These are phyloP conservation scores for Blepharisma japonicum DNA, from an alignment of 73 alveolate genomes.

Conservation along the genomic window DNA sequence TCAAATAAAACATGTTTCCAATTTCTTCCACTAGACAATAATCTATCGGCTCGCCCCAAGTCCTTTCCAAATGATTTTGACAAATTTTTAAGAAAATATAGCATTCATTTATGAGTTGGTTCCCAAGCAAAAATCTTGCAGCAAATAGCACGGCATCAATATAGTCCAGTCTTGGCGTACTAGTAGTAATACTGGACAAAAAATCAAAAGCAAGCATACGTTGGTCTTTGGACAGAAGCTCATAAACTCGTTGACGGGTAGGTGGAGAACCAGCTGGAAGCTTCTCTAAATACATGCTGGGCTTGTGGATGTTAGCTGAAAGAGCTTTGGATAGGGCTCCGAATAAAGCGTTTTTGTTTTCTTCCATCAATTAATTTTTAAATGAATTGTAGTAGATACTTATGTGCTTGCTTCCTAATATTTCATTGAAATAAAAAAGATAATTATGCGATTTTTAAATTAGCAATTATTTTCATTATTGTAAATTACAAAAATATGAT, in stretches of 20 bases:
- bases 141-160: conserved; percentile 20
- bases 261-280: background rate
- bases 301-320: background rate
- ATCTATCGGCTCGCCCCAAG: background rate
- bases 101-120: conserved; percentile 8
- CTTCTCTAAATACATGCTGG: background rate
- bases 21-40: background rate
- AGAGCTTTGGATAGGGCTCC: conserved; percentile 21
- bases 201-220: conserved; percentile 3
- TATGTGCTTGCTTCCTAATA: too few relatives aligned
- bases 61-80: background rate
- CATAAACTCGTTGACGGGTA: background rate
- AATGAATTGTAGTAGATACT: too few relatives aligned
- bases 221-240: background rate
- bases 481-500: too few relatives aligned
- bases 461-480: too few relatives aligned
- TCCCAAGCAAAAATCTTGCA: conserved; percentile 10
- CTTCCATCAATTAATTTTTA: background rate
- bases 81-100: background rate
- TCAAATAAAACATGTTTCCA: conserved; percentile 23
- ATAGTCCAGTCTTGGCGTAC: background rate
- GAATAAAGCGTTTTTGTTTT: background rate
- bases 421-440: too few relatives aligned
- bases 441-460: too few relatives aligned
- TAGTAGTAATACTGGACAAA: background rate